Evolutionary conservation across 345 rosid genomes (phyloP), one percentile per base, ranked within the genome.

Genomic region (Eucalyptus decipiens): DNA sequence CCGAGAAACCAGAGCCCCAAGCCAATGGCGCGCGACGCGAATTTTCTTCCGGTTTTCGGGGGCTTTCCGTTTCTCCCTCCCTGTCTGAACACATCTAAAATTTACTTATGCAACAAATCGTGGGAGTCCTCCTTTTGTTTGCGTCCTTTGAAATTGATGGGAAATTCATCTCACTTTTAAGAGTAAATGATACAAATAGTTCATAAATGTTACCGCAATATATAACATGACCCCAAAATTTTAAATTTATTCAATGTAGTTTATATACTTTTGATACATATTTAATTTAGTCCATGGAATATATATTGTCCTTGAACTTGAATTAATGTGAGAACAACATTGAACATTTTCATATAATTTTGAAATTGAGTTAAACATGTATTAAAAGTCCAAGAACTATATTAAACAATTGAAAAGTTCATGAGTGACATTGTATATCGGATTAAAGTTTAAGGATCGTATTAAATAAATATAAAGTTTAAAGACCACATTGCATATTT

Each of bases 161-260:
- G 21, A n/a, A 65, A 12, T 60, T 26, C 32, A 6, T 30, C 69
- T 28, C 15, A 52, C 58, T 52, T 52, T 26, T 56, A 1, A 11
- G 6, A 26, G 1, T 11, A 23, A 56, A 56, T 24, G 30, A 56
- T 9, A 9, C 13, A 24, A 2, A 56, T 56, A 24, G 0, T 9
- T 9, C 30, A 56, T 23, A 23, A 56, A 24, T 5, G 5, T 56
- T 56, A 56, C 30, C 2, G 0, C 6, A 23, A 56, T 24, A 24
- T 10, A 23, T 24, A 0, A 56, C 3, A 2, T 24, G 14, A 24
- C 2, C 6, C 2, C 6, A 5, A 24, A 56, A 56, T 0, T 56
- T 56, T 56, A 56, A 24, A 56, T 56, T 23, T 24, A 24, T 56
- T 56, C 30, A 56, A 24, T 56, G 62, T 5, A 2, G 3, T 10